Base-by-base conservation (phyloP, 192 early-diverging fungal species). In the Mortierella hygrophila region DNA sequence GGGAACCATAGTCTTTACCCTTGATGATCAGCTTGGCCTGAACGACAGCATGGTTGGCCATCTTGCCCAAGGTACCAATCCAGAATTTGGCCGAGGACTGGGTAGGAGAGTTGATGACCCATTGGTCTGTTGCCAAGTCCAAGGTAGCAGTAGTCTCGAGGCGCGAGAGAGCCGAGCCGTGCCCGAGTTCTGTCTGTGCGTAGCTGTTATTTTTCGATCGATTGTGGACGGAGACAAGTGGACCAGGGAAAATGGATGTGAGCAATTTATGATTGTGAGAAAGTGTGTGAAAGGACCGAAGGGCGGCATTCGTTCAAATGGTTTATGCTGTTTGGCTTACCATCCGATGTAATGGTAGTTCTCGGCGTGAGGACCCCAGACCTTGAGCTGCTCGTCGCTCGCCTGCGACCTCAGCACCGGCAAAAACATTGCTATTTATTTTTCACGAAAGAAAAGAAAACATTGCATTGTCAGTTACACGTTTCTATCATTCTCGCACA, bases 71-170 rank as follows among this genome's bases (percentile, higher is more conserved):
- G 21, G 93, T 93, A 40, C 96, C 97, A n/a, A 94, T 91, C 97
- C 97, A 97, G 92, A 95, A 97, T 87, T 97, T 97, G 82, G 93
- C 88, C 4, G 97, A 91, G 29, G 95, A 94, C 63, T 96, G 89
- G 44, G 89, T 92, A 18, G 97, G 97, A 11, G 93, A 93, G 82
- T 97, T 93, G 63, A 97, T 91, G 60, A 95, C 96, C 79, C 96
- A 97, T 88, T 97, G 93, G 81, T 97, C 93, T 3, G 95, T 95
- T 77, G 94, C 94, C 3, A 94, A 92, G 52, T 95, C 90, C 63
- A 92, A 95, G 0, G 95, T 97, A 60, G 96, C 96, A 0, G 95
- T 96, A 7, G 97, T 97, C 88, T 97, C 97, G 29, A 97, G 91
- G 1, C 95, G 95, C 89, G 95, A 93, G n/a, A 97, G 91, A 68